A percentile compares a stretch with the other conserved stretches of the same genome.
These are phyloP conservation scores for Kodamaea fukazawae DNA, from an alignment of 805 yeast species.

Conservation along the genomic window DNA sequence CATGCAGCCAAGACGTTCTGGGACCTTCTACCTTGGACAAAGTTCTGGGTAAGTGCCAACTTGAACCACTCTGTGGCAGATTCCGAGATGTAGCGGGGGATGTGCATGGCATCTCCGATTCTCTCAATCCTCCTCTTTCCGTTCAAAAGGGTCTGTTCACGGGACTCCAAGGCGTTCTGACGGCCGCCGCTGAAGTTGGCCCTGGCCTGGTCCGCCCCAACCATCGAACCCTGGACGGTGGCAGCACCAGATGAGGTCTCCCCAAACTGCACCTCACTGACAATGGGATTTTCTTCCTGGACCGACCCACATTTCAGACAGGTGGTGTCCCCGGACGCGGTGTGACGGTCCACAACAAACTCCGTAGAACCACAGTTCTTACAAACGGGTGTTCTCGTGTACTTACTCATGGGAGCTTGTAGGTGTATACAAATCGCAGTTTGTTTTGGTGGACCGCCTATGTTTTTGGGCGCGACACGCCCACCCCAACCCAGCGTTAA, in stretches of 20 bases:
- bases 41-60: constrained; percentile 79
- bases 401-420: too few species aligned
- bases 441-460: too few species aligned
- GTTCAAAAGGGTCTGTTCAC: constrained; percentile 85
- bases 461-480: too few species aligned
- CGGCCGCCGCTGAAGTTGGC: constrained; percentile 61
- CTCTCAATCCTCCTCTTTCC: constrained; percentile 77
- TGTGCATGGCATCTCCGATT: constrained; percentile 72
- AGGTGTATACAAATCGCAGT: too few species aligned
- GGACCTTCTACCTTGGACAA: constrained; percentile 95
- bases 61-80: constrained; percentile 89
- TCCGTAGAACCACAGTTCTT: constrained; percentile 24
- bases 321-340: constrained; percentile 65
- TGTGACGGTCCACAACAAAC: constrained; percentile 21
- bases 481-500: too few species aligned
- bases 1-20: constrained; percentile 96
- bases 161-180: constrained; percentile 73
- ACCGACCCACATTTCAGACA: constrained; percentile 86
- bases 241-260: constrained; percentile 94
- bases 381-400: constrained; percentile 13
- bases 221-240: constrained; percentile 90
- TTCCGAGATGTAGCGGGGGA: constrained; percentile 82
- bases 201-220: constrained; percentile 80
- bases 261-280: constrained; percentile 91
- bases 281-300: constrained; percentile 88